Evolutionary conservation across 179 eudicot genomes (phyloP), one percentile per base, ranked within the genome.

Genomic region (Vitellaria paradoxa): DNA sequence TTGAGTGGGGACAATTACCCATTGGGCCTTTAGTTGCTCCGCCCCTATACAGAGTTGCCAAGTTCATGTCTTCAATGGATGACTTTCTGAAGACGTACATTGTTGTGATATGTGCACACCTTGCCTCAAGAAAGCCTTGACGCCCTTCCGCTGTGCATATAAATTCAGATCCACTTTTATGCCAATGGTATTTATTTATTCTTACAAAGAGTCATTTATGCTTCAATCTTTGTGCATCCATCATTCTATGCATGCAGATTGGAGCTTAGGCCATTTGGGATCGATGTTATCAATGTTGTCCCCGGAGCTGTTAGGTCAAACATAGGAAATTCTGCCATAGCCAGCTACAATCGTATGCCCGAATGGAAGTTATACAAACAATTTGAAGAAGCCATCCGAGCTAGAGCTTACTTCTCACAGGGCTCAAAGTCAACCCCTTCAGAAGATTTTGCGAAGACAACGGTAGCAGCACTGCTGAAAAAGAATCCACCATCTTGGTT

Each of bases 361-460:
- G 94, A 94, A 86, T 93, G 93, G 98, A 94, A 93, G 78, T 53
- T 91, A 72, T 94, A 91, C 86, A 93, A 93, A 82, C 76, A 74
- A 60, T 94, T 82, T 57, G 90, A 87, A 13, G 81, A 70, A 72
- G 87, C 91, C 20, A 94, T 94, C 70, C 85, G 89, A 64, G 84
- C 77, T 20, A 84, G 97, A 80, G 94, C 94, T 76, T 67, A 65
- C 73, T 15, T 82, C 0, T 93, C 97, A 24, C 93, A 91, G 77
- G 86, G 90, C 65, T 62, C 89, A 40, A 89, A 83, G 17, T 79
- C 97, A 30, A 91, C 90, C 57, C 90, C 95, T 42, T 71, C 97
- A 0, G 93, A 91, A 63, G 97, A 90, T 82, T 91, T 94, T 74
- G 98, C 98, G 13, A 85, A 84, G 87, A 88, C 82, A 80, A 88